phyloP scores from a whole-genome alignment of 495 filamentous ascomycete species.

The Oidiodendron maius region DNA sequence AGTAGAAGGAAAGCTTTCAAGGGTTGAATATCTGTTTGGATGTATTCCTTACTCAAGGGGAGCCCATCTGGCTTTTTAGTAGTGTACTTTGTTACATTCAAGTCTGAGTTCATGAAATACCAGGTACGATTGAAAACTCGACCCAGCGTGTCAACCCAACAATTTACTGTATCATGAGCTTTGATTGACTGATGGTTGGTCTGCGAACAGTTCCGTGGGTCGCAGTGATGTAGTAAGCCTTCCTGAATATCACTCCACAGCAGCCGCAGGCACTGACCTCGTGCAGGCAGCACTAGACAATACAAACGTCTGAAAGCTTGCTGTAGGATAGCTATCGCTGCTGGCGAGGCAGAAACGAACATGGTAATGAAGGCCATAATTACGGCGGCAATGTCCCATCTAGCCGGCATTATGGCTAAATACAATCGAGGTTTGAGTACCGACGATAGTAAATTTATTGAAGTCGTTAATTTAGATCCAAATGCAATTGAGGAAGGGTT shows the following conservation, averaged over 20 bases:
- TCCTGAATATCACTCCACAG: background rate
- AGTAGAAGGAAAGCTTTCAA: background rate
- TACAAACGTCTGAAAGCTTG: background rate
- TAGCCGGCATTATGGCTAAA: background rate
- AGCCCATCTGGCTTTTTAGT: background rate
- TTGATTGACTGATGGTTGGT: background rate
- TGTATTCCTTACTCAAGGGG: background rate
- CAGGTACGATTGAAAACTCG: background rate
- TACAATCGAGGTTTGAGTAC: too few species aligned
- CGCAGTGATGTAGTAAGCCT: background rate
- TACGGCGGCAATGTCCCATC: background rate
- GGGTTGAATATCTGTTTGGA: background rate
- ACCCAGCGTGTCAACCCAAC: background rate
- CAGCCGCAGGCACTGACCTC: background rate
- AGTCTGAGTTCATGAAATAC: background rate
- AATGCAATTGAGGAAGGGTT: too few species aligned
- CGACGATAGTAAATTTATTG: too few species aligned
- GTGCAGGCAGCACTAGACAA: background rate
- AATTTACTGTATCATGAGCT: background rate
- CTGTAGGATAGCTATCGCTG: background rate
- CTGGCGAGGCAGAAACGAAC: background rate
- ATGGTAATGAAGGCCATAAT: background rate
- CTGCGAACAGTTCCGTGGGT: background rate
- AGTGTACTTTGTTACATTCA: background rate
- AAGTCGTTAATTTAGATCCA: too few species aligned